Evolutionary conservation across 1,139 yeast genomes (phyloP).

Genomic region (Hanseniaspora uvarum): DNA sequence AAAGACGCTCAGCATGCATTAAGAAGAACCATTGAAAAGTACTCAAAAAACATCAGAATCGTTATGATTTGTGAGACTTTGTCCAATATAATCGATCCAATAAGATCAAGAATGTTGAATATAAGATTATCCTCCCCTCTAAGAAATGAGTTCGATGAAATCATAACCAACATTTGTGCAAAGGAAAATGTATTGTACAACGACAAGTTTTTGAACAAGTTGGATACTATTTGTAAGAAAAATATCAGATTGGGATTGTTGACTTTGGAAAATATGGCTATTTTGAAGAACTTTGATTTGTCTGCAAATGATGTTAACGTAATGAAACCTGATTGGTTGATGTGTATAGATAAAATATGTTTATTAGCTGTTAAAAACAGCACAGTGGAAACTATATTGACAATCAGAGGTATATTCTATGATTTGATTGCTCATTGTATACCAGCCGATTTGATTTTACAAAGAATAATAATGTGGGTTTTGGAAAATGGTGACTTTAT

Average conservation of each 20-base stretch:
- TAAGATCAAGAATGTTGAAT: slow-evolving; percentile 80
- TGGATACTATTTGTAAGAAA: slow-evolving; percentile 37
- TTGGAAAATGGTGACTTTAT: slow-evolving; percentile 19
- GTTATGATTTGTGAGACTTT: slow-evolving; percentile 81
- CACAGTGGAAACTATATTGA: slow-evolving; percentile 62
- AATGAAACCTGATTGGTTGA: slow-evolving; percentile 78
- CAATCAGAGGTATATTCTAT: slow-evolving; percentile 64
- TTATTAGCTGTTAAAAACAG: slow-evolving; percentile 48
- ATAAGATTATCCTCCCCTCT: slow-evolving; percentile 81
- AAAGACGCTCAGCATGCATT: slow-evolving; percentile 97
- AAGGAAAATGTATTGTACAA: slow-evolving; percentile 41
- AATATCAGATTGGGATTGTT: slow-evolving; percentile 71
- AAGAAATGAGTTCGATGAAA: slow-evolving; percentile 43
- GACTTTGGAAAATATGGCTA: slow-evolving; percentile 72
- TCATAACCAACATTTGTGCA: slow-evolving; percentile 46
- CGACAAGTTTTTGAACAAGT: slow-evolving; percentile 31
- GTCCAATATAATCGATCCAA: slow-evolving; percentile 86
- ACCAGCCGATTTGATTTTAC: slow-evolving; percentile 65
- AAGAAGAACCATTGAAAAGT: slow-evolving; percentile 95
- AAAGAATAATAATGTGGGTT: slow-evolving; percentile 28
- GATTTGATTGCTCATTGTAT: slow-evolving; percentile 88
- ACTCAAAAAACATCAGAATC: slow-evolving; percentile 75
- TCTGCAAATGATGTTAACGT: slow-evolving; percentile 35
- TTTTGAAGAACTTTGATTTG: slow-evolving; percentile 52
- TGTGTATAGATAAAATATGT: slow-evolving; percentile 59